Conservation (phyloP, 2,329 filamentous ascomycete genomes). For the Nemania diffusa region DNA sequence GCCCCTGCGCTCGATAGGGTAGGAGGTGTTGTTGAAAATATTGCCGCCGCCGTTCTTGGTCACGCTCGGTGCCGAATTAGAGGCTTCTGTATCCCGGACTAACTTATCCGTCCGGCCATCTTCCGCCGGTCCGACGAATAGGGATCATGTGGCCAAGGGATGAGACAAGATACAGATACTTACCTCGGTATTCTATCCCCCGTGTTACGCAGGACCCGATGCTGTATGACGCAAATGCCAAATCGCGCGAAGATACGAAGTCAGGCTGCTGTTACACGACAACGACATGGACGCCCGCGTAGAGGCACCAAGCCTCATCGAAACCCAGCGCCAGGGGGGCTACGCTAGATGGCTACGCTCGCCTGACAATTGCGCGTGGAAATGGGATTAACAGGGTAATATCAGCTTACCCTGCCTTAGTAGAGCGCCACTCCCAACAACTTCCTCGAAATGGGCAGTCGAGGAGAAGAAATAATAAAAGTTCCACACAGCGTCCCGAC, state of each 20-base stretch:
- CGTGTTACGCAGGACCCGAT: slow-evolving; percentile 17
- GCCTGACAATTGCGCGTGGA: slow-evolving; percentile 28
- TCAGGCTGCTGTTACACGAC: slow-evolving; percentile 26
- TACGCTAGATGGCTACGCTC: slow-evolving; percentile 20
- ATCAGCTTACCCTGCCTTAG: slow-evolving; percentile 21
- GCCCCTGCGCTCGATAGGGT: background rate
- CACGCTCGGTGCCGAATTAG: slow-evolving; percentile 1
- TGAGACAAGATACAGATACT: background rate
- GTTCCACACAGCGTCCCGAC: slow-evolving; percentile 30
- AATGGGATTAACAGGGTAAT: slow-evolving; percentile 3
- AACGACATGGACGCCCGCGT: slow-evolving; percentile 25
- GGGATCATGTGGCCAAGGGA: slow-evolving; percentile 9
- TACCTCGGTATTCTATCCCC: background rate
- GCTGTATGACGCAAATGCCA: slow-evolving; percentile 11
- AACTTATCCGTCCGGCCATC: background rate
- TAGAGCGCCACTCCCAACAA: slow-evolving; percentile 26
- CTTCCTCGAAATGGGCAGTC: slow-evolving; percentile 9
- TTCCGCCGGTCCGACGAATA: slow-evolving; percentile 1
- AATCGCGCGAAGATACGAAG: slow-evolving; percentile 17
- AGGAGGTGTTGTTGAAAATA: background rate
- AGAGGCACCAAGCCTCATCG: slow-evolving; percentile 24
- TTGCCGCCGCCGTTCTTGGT: slow-evolving; percentile 8
- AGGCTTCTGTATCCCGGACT: background rate
- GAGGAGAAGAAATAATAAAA: background rate
- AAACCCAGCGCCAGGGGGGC: slow-evolving; percentile 9